Conservation (phyloP, 192 early-diverging fungal species). For the Glomus cerebriforme region DNA sequence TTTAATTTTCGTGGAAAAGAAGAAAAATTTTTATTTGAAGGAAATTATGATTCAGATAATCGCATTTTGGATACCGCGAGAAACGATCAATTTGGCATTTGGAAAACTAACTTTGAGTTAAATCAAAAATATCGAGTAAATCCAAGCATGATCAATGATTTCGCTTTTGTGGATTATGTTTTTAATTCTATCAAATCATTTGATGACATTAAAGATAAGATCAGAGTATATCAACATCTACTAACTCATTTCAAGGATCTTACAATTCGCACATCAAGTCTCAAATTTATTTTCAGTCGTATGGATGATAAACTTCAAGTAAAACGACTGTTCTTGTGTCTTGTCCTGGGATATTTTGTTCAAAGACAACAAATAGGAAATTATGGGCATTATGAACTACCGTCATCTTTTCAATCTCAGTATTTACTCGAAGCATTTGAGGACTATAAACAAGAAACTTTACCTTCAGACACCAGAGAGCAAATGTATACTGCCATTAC, state of each 20-base stretch:
- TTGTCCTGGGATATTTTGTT: not conserved
- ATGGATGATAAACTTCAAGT: not conserved
- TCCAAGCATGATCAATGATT: not conserved
- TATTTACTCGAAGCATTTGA: not conserved
- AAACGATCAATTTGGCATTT: not conserved
- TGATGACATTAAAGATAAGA: not conserved
- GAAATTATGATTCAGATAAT: not conserved
- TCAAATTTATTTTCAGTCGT: not conserved
- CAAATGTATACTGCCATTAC: not conserved
- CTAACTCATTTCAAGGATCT: not conserved
- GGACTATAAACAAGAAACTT: not conserved
- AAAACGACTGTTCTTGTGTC: conserved; percentile 4
- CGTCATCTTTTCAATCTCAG: not conserved
- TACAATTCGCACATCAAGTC: not conserved
- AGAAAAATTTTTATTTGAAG: not conserved
- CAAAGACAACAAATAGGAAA: too few relatives aligned
- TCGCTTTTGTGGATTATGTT: not conserved
- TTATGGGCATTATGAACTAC: not conserved
- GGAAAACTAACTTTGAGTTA: not conserved
- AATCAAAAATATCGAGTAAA: not conserved
- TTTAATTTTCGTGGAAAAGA: not conserved
- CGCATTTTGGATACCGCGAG: not conserved
- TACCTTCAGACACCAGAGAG: not conserved
- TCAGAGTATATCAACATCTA: not conserved
- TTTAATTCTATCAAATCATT: not conserved